These are phyloP conservation scores for Suillus bovinus DNA, from an alignment of 768 basidiomycete genomes.

Conservation along the genomic window DNA sequence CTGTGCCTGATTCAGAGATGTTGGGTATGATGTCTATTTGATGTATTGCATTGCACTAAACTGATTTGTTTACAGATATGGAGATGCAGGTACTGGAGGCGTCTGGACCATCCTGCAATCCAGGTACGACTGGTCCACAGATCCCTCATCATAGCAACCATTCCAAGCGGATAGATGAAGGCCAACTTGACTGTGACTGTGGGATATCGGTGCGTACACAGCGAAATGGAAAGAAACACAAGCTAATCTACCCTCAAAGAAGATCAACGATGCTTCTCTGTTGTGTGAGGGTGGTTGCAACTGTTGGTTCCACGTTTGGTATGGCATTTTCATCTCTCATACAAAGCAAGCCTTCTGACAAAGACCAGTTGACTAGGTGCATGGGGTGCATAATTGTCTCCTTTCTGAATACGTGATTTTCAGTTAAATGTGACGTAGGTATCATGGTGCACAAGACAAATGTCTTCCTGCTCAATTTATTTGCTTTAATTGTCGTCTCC, in stretches of 20 bases:
- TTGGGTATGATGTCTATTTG: constrained; percentile 35
- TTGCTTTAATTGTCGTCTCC: constrained; percentile 79
- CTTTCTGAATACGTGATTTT: neutral
- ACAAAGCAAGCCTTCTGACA: neutral
- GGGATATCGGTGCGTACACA: constrained; percentile 49
- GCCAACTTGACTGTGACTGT: constrained; percentile 67
- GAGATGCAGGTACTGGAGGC: constrained; percentile 31
- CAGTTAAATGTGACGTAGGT: constrained; percentile 39
- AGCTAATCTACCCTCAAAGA: neutral
- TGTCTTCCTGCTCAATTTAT: constrained; percentile 61
- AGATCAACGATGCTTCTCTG: constrained; percentile 59
- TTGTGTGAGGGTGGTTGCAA: constrained; percentile 75
- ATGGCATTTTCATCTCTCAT: constrained; percentile 20
- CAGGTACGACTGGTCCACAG: neutral
- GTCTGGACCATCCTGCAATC: constrained; percentile 14
- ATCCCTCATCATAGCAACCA: constrained; percentile 7
- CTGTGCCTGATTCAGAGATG: constrained; percentile 44
- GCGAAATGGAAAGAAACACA: neutral
- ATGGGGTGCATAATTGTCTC: constrained; percentile 33
- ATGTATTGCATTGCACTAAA: constrained; percentile 3
- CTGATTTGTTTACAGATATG: constrained; percentile 24
- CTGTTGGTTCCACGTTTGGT: constrained; percentile 81
- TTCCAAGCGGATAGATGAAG: constrained; percentile 31
- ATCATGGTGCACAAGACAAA: constrained; percentile 56
- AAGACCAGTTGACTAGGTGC: constrained; percentile 31